Percentiles rank a stretch among this genome's conserved stretches.
Conservation (phyloP, 2,329 filamentous ascomycete genomes). For the Colletotrichum echinochloae region DNA sequence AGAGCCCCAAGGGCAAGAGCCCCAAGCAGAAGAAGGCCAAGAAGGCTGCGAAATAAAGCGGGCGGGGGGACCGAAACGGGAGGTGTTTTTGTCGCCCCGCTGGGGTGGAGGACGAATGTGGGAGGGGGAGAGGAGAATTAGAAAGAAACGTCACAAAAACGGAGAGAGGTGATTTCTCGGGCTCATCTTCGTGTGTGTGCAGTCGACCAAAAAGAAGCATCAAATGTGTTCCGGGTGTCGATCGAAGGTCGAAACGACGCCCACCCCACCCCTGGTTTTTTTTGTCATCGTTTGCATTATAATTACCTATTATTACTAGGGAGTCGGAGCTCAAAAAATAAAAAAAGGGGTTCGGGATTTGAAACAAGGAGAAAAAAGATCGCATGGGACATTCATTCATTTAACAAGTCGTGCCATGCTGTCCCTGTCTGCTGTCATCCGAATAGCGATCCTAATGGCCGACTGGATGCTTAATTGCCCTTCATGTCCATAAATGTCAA, state of each 20-base stretch:
- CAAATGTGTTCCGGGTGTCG: conserved; percentile 19
- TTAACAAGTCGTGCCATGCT: not conserved
- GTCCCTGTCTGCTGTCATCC: not conserved
- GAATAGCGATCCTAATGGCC: not conserved
- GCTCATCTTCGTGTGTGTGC: conserved; percentile 30
- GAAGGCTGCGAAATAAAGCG: conserved; percentile 35
- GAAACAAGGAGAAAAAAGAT: not conserved
- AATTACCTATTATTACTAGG: conserved; percentile 39
- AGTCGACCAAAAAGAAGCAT: conserved; percentile 25
- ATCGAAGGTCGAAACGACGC: conserved; percentile 14
- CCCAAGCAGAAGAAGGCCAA: conserved; percentile 40
- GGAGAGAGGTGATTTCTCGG: not conserved
- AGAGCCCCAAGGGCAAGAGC: conserved; percentile 39
- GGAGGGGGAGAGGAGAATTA: no score
- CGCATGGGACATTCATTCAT: conserved; percentile 8
- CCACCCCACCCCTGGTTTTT: not conserved
- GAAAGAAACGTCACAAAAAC: not conserved
- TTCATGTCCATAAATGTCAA: conserved; percentile 11
- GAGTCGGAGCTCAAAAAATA: conserved; percentile 36
- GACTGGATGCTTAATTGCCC: not conserved
- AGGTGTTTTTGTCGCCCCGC: no score
- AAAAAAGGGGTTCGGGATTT: conserved; percentile 24
- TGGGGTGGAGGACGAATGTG: not conserved
- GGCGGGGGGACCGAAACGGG: no score
- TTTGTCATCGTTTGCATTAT: conserved; percentile 33